These are phyloP conservation scores for Colletotrichum cordylinicola DNA, from an alignment of 2,329 filamentous ascomycete genomes.

Conservation along the genomic window DNA sequence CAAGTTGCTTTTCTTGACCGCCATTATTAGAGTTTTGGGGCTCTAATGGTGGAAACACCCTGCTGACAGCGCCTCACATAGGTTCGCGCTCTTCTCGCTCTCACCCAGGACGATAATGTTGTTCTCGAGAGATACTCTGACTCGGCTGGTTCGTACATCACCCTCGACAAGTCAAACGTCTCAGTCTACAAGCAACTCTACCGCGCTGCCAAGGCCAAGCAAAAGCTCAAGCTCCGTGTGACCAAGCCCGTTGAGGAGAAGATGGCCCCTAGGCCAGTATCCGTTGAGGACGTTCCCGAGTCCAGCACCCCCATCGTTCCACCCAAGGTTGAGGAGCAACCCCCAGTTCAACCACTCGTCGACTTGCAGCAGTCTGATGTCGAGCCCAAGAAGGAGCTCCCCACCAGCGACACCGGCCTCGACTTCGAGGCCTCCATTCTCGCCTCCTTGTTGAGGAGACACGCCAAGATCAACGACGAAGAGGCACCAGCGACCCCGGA, in stretches of 20 bases:
- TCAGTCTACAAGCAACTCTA: constrained; percentile 96
- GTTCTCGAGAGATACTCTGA: constrained; percentile 94
- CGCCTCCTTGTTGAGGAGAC: constrained; percentile 20
- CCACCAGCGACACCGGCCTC: constrained; percentile 16
- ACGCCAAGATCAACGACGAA: constrained; percentile 20
- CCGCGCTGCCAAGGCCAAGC: constrained; percentile 95
- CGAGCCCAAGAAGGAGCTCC: constrained; percentile 19
- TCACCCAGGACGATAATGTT: constrained; percentile 66
- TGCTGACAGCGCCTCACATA: constrained; percentile 36
- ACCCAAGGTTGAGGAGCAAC: constrained; percentile 25
- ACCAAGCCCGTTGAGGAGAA: constrained; percentile 44
- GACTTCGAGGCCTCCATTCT: constrained; percentile 24
- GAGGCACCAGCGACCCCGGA: constrained; percentile 6
- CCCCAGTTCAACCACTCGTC: constrained; percentile 12
- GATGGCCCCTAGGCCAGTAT: constrained; percentile 45
- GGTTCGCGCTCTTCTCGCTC: constrained; percentile 73
- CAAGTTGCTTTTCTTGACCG: not conserved
- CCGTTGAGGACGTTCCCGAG: constrained; percentile 57
- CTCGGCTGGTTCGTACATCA: constrained; percentile 81
- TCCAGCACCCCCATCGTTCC: constrained; percentile 24
- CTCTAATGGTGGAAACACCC: not conserved
- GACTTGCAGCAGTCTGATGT: constrained; percentile 28
- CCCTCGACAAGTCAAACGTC: constrained; percentile 77
- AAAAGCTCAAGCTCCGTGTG: constrained; percentile 90
- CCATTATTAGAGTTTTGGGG: not conserved